Conservation (phyloP, 2,329 filamentous ascomycete species). For the Trichothecium sympodiale region DNA sequence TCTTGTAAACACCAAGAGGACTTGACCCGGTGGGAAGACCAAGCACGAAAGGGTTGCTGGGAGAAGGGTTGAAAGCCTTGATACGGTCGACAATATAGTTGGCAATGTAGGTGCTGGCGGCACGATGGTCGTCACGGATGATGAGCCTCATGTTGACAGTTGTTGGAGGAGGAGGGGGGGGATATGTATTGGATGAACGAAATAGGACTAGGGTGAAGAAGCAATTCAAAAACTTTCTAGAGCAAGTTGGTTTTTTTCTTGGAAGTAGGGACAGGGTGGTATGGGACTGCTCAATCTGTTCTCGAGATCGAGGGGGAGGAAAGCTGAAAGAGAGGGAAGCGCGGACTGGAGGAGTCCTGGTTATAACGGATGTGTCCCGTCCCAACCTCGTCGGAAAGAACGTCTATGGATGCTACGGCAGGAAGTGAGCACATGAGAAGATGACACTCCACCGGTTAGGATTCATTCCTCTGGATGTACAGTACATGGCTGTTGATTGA, state of each 20-base stretch:
- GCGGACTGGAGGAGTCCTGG: background rate
- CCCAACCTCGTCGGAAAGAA: background rate
- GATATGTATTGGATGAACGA: background rate
- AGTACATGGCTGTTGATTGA: no score
- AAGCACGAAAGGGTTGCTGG: slow-evolving; percentile 66
- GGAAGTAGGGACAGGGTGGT: background rate
- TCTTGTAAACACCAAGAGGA: slow-evolving; percentile 66
- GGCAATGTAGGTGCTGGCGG: slow-evolving; percentile 65
- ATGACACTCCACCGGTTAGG: no score
- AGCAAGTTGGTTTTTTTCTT: background rate
- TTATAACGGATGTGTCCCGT: background rate
- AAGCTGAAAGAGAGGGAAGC: slow-evolving; percentile 1
- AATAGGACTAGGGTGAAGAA: slow-evolving; percentile 1
- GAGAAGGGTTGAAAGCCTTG: slow-evolving; percentile 62
- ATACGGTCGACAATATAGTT: slow-evolving; percentile 78
- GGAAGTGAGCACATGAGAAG: no score
- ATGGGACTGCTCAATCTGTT: slow-evolving; percentile 3
- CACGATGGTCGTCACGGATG: slow-evolving; percentile 59
- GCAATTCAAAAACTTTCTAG: slow-evolving; percentile 1
- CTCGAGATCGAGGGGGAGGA: slow-evolving; percentile 5
- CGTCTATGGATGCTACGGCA: no score
- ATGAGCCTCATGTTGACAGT: slow-evolving; percentile 63
- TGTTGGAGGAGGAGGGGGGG: slow-evolving; percentile 9
- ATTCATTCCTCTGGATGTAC: no score
- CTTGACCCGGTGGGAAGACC: slow-evolving; percentile 77